Percentiles rank a stretch among this genome's conserved stretches.
Conservation (phyloP, 305 asterid species). For the Striga hermonthica region DNA sequence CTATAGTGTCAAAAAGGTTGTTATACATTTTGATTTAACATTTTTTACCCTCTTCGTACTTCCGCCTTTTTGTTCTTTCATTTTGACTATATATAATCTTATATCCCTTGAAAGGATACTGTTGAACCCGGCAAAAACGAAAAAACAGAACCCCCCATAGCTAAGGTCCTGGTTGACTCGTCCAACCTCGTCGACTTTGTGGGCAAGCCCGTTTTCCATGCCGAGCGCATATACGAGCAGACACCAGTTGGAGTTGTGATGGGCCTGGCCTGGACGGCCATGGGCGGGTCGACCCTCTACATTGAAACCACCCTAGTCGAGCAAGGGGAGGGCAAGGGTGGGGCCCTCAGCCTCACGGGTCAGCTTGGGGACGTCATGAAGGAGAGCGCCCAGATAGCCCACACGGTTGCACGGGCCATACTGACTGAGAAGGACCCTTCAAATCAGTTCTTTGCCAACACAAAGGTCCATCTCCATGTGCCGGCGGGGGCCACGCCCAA, state of each 20-base stretch:
- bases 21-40: neutral
- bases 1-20: no score
- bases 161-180: conserved; percentile 60
- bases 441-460: conserved; percentile 58
- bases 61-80: no score
- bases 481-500: conserved; percentile 98
- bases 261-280: conserved; percentile 99
- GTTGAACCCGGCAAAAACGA: conserved; percentile 41
- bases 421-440: conserved; percentile 68
- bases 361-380: conserved; percentile 99
- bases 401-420: conserved; percentile 77
- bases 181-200: conserved; percentile 74
- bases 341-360: conserved; percentile 71
- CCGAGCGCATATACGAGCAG: conserved; percentile 79
- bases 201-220: conserved; percentile 96
- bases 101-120: conserved; percentile 32
- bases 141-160: conserved; percentile 38
- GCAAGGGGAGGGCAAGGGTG: conserved; percentile 86
- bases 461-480: conserved; percentile 94
- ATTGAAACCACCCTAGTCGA: conserved; percentile 70
- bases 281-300: conserved; percentile 98
- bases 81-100: no score
- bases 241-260: conserved; percentile 93
- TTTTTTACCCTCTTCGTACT: neutral
- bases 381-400: conserved; percentile 95